Percentiles rank a stretch among this genome's conserved stretches.
phyloP scores from a whole-genome alignment of 2,329 filamentous ascomycete genomes.

The Rachicladosporium sp. region DNA sequence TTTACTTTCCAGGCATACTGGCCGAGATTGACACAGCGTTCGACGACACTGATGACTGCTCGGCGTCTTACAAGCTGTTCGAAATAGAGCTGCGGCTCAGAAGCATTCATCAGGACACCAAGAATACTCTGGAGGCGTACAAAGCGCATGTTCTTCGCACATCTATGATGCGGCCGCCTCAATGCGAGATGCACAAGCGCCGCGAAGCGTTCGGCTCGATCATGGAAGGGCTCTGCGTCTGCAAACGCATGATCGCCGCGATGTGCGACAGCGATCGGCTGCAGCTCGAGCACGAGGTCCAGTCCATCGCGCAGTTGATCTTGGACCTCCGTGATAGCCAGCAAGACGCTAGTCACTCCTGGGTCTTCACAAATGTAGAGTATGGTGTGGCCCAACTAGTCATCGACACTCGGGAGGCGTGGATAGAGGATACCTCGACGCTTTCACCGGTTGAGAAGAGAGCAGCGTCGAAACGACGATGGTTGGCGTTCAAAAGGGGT shows the following conservation, averaged over 20 bases:
- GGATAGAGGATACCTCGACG: slow-evolving; percentile 8
- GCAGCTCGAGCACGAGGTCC: slow-evolving; percentile 19
- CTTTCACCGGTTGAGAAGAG: slow-evolving; percentile 1
- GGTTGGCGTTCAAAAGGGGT: neutral
- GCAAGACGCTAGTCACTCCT: slow-evolving; percentile 14
- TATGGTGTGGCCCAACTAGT: slow-evolving; percentile 14
- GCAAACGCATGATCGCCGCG: slow-evolving; percentile 13
- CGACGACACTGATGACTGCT: neutral
- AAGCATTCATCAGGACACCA: slow-evolving; percentile 8
- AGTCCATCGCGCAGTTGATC: slow-evolving; percentile 17
- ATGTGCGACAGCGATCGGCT: slow-evolving; percentile 11
- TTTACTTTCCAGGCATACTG: slow-evolving; percentile 13
- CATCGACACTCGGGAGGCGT: slow-evolving; percentile 10
- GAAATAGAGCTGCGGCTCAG: slow-evolving; percentile 7
- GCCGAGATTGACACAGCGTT: slow-evolving; percentile 9
- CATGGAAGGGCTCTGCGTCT: slow-evolving; percentile 12
- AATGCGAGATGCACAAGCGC: slow-evolving; percentile 11
- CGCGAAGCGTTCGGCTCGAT: slow-evolving; percentile 14
- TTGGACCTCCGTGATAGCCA: slow-evolving; percentile 19
- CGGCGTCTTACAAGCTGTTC: slow-evolving; percentile 4
- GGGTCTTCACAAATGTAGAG: slow-evolving; percentile 18
- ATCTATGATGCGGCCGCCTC: slow-evolving; percentile 8
- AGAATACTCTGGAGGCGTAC: slow-evolving; percentile 14
- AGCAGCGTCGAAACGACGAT: neutral
- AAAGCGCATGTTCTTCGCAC: slow-evolving; percentile 13